phyloP scores from a whole-genome alignment of 169 alveolate genomes.

The Ichthyophthirius multifiliis region DNA sequence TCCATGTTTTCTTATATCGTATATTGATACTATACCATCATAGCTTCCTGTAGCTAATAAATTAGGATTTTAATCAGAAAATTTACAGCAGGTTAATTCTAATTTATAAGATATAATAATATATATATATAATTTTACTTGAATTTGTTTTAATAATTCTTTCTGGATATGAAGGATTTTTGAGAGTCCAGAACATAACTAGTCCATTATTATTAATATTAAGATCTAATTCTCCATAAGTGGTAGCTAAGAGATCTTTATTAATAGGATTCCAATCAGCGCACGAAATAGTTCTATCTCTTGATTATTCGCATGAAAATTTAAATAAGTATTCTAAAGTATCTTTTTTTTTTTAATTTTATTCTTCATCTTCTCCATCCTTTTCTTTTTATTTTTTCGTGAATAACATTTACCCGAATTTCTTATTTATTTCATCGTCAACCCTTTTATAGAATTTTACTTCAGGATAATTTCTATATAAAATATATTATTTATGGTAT shows the following conservation, averaged over 20 bases:
- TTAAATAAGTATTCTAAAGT: conserved; percentile 66
- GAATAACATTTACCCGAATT: conserved; percentile 42
- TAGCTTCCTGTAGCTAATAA: conserved; percentile 87
- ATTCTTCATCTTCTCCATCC: conserved; percentile 62
- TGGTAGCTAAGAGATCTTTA: conserved; percentile 88
- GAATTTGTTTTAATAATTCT: conserved; percentile 68
- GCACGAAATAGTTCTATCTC: conserved; percentile 68
- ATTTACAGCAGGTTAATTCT: conserved; percentile 76
- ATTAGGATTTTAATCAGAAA: conserved; percentile 81
- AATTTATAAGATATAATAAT: neutral
- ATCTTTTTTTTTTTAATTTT: conserved; percentile 55
- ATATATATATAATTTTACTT: neutral
- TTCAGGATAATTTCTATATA: conserved; percentile 85
- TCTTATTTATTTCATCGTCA: conserved; percentile 50
- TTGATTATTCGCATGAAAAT: conserved; percentile 68
- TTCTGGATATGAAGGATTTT: conserved; percentile 88
- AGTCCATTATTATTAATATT: conserved; percentile 67
- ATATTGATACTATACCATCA: conserved; percentile 87
- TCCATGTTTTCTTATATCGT: conserved; percentile 77
- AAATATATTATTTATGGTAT: conserved; percentile 85
- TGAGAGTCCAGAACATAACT: conserved; percentile 88
- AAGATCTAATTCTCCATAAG: conserved; percentile 82
- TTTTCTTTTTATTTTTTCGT: conserved; percentile 51
- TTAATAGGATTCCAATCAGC: conserved; percentile 88
- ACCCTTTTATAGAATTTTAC: conserved; percentile 59